Evolutionary conservation across 2,329 filamentous ascomycete species (phyloP).

Genomic region (Fusarium sp.): DNA sequence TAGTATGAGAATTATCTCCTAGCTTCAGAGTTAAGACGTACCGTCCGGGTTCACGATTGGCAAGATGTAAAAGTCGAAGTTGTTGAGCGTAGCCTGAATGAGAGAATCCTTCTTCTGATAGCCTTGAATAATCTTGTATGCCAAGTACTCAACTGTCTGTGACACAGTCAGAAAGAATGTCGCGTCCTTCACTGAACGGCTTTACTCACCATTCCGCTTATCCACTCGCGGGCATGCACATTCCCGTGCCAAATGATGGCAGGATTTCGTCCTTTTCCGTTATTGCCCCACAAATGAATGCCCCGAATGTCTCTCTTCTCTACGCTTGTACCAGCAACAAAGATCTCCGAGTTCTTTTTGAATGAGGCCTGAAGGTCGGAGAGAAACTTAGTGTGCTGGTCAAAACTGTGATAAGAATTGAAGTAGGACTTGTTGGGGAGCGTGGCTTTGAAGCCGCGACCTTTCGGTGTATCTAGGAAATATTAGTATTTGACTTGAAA

Average conservation of each 20-base stretch:
- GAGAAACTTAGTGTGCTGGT: slow-evolving; percentile 64
- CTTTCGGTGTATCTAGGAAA: slow-evolving; percentile 7
- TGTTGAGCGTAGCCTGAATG: slow-evolving; percentile 60
- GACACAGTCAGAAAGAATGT: neutral
- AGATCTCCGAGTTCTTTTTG: slow-evolving; percentile 61
- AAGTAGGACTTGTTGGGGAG: slow-evolving; percentile 59
- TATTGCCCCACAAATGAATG: slow-evolving; percentile 66
- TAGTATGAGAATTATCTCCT: accelerated
- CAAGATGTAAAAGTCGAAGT: slow-evolving; percentile 75
- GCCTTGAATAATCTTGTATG: slow-evolving; percentile 40
- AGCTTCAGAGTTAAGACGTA: slow-evolving; percentile 39
- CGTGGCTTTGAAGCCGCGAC: neutral
- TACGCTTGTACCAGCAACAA: slow-evolving; percentile 62
- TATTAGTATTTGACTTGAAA: neutral
- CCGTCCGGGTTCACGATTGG: slow-evolving; percentile 73
- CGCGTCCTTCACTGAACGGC: accelerated
- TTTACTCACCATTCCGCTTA: slow-evolving; percentile 62
- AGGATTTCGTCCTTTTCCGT: slow-evolving; percentile 61
- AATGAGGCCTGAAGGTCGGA: slow-evolving; percentile 59
- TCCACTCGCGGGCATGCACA: slow-evolving; percentile 73
- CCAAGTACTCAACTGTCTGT: slow-evolving; percentile 45
- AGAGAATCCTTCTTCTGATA: slow-evolving; percentile 35
- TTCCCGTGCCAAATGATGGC: slow-evolving; percentile 69
- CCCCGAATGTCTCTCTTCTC: slow-evolving; percentile 70
- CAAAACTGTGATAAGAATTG: slow-evolving; percentile 65